These are phyloP conservation scores for Aspergillus baeticus DNA, from an alignment of 495 filamentous ascomycete genomes.

Conservation along the genomic window DNA sequence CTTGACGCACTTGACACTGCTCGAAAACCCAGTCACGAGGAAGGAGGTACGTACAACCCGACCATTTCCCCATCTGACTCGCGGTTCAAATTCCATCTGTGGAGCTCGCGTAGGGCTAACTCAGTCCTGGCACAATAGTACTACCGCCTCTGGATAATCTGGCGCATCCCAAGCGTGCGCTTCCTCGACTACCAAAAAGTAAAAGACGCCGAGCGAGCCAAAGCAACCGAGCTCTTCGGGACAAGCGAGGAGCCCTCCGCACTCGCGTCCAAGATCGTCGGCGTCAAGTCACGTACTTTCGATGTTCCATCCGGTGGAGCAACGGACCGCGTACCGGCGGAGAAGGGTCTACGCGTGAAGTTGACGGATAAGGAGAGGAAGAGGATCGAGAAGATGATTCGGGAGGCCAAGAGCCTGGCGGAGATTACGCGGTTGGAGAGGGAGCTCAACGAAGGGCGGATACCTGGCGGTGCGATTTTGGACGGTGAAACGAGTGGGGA, in stretches of 20 bases:
- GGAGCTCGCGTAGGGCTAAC: no score
- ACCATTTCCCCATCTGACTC: no score
- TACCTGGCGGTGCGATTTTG: conserved; percentile 63
- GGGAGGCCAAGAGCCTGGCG: conserved; percentile 79
- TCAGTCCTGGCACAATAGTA: conserved; percentile 52
- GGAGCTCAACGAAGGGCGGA: conserved; percentile 80
- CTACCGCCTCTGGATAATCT: conserved; percentile 90
- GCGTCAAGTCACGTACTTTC: conserved; percentile 80
- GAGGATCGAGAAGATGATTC: conserved; percentile 70
- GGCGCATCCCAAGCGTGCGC: conserved; percentile 76
- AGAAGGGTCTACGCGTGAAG: conserved; percentile 67
- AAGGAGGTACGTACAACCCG: conserved; percentile 79
- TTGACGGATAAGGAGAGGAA: conserved; percentile 70
- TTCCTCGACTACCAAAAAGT: conserved; percentile 95
- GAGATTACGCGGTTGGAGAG: conserved; percentile 82
- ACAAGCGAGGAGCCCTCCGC: conserved; percentile 70
- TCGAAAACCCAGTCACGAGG: conserved; percentile 86
- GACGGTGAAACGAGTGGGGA: conserved; percentile 41
- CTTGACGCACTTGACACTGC: conserved; percentile 75
- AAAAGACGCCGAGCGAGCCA: conserved; percentile 74
- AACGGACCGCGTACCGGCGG: conserved; percentile 42
- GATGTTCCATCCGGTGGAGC: conserved; percentile 54
- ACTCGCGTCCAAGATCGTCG: conserved; percentile 86
- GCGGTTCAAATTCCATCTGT: no score
- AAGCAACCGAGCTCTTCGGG: conserved; percentile 80